phyloP scores from a whole-genome alignment of 305 asterid species.

The Fraxinus angustifolia region DNA sequence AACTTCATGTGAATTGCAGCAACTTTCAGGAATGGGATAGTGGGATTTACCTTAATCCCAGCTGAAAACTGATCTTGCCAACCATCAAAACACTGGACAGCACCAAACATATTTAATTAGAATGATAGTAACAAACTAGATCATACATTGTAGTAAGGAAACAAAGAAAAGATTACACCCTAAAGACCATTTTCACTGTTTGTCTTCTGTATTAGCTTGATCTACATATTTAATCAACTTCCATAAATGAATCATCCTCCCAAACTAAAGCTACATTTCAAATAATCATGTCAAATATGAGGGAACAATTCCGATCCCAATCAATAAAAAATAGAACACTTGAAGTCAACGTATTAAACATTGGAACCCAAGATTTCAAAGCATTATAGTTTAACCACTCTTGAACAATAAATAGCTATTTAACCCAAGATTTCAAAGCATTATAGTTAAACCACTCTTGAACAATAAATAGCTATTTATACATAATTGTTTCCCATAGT shows the following conservation, averaged over 20 bases:
- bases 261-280: slow-evolving; percentile 5
- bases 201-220: slow-evolving; percentile 9
- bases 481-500: not conserved
- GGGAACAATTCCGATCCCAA: not conserved
- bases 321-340: slow-evolving; percentile 12
- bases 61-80: slow-evolving; percentile 84
- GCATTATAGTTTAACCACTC: not conserved
- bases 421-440: not conserved
- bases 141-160: slow-evolving; percentile 5
- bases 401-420: not conserved
- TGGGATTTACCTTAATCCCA: slow-evolving; percentile 67
- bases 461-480: not conserved
- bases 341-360: not conserved
- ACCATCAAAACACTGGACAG: slow-evolving; percentile 61
- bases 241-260: slow-evolving; percentile 17
- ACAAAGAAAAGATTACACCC: slow-evolving; percentile 1
- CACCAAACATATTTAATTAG: slow-evolving; percentile 25
- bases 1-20: not conserved
- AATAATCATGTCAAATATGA: slow-evolving; percentile 4
- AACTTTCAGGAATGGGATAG: slow-evolving; percentile 13
- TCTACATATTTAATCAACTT: slow-evolving; percentile 4
- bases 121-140: slow-evolving; percentile 13
- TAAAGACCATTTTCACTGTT: slow-evolving; percentile 11
- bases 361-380: not conserved
- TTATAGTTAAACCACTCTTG: not conserved